A percentile compares a stretch with the other conserved stretches of the same genome.
Evolutionary conservation across 345 rosid genomes (phyloP).

Genomic region (Bruguiera parviflora): DNA sequence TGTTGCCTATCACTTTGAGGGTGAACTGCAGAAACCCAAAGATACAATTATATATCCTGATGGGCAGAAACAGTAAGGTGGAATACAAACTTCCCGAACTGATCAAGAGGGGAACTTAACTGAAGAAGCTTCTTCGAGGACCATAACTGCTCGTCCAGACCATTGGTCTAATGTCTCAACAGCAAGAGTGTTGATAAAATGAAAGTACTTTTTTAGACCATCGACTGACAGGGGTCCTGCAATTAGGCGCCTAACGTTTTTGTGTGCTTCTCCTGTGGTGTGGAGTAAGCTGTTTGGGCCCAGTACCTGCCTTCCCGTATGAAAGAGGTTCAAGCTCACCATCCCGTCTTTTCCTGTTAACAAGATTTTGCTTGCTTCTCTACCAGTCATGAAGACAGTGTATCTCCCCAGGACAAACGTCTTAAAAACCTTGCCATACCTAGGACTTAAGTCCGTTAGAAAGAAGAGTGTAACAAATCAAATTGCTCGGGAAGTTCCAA

Average conservation of each 20-base stretch:
- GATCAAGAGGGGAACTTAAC: constrained; percentile 32
- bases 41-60: background rate
- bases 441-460: constrained; percentile 2
- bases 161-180: constrained; percentile 50
- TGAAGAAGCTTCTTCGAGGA: constrained; percentile 69
- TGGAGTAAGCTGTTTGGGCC: constrained; percentile 66
- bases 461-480: background rate
- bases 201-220: constrained; percentile 53
- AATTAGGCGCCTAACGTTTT: constrained; percentile 49
- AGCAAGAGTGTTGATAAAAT: constrained; percentile 50
- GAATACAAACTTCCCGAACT: background rate
- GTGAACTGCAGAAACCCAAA: constrained; percentile 47
- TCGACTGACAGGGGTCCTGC: constrained; percentile 59
- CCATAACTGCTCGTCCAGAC: constrained; percentile 37
- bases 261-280: constrained; percentile 55
- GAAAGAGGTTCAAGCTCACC: constrained; percentile 66
- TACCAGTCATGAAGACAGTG: constrained; percentile 58
- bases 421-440: constrained; percentile 71
- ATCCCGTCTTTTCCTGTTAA: constrained; percentile 69
- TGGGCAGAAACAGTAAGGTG: background rate
- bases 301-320: constrained; percentile 59
- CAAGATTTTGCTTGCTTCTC: constrained; percentile 62
- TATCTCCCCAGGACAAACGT: constrained; percentile 50
- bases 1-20: constrained; percentile 62
- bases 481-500: background rate